Conservation (phyloP, 2,329 filamentous ascomycete species). For the Fusarium clavum region DNA sequence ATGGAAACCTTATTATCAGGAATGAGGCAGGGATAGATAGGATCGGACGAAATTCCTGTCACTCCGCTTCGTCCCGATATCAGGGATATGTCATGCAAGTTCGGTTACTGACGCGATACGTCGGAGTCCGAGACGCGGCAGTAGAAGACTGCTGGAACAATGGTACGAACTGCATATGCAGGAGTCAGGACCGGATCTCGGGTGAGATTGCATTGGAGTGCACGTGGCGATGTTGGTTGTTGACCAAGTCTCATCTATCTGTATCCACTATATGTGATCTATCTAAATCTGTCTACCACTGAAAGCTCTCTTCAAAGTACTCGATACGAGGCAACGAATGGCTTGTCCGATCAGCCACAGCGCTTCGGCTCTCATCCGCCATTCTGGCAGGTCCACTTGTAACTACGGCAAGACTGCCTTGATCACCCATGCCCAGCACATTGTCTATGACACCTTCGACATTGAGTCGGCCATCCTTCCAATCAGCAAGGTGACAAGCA, state of each 20-base stretch:
- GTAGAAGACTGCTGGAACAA: not conserved
- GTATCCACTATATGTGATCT: not conserved
- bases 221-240: no score
- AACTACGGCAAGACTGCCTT: conserved; percentile 5
- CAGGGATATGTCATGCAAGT: not conserved
- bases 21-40: no score
- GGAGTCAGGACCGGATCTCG: not conserved
- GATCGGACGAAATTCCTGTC: not conserved
- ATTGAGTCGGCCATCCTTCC: not conserved
- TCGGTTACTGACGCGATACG: not conserved
- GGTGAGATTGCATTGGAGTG: no score
- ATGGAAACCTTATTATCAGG: no score
- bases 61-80: not conserved
- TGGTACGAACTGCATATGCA: not conserved
- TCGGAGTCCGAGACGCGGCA: not conserved
- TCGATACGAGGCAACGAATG: not conserved
- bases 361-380: conserved; percentile 17
- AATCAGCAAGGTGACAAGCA: not conserved
- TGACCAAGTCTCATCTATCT: not conserved
- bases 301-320: conserved; percentile 26
- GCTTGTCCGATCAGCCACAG: not conserved
- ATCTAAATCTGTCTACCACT: not conserved
- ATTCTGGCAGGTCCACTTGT: conserved; percentile 20
- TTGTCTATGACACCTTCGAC: not conserved
- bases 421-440: fast-evolving